Base-by-base conservation (phyloP, 139 green algal genomes). In the Microglena sp. region DNA sequence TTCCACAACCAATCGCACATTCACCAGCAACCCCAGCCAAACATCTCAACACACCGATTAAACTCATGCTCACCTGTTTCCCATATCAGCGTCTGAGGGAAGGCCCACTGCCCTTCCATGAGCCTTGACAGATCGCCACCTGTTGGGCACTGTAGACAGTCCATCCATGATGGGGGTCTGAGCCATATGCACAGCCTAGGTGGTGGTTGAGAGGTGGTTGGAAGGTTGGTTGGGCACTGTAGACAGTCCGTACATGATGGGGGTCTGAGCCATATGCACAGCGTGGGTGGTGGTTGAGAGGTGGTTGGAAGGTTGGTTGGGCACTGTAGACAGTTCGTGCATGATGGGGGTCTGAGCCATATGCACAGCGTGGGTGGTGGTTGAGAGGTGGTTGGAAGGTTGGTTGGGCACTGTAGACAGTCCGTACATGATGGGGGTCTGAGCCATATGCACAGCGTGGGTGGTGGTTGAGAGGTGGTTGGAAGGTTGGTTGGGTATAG, bases 91-190 rank as follows among this genome's bases (percentile, higher is more conserved):
- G 44, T 97, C 85, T 28, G 64, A 86, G 36, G 92, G 92, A 45
- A 98, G 85, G 4, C 92, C 92, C 22, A 98, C 92, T 0, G 90
- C 90, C 1, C 68, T 89, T 33, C 92, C 92, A 69, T 98, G 92
- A 1, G 92, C 92, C 44, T 86, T 75, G 11, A 97, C 72, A 5
- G 72, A 77, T 28, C 88, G 33, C 50, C 71, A 77, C 24, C 75
- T 46, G 29, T 71, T 35, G 8, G 77, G 59, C 28, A 84, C 80
- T 1, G 71, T 60, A 6, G 63, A 70, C 32, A 95, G 80, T 8
- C 76, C 73, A 58, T 95, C 89, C 7, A 82, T 78, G 29, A 45
- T 79, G 1, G 90, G 89, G 0, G 90, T 95, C 2, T 85, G 71
- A 4, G 89, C 88, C 0, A 70, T 54, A 71, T 88, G 74, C 2